Conservation (phyloP, 148 eudicot species). For the Pouteria glomerata region DNA sequence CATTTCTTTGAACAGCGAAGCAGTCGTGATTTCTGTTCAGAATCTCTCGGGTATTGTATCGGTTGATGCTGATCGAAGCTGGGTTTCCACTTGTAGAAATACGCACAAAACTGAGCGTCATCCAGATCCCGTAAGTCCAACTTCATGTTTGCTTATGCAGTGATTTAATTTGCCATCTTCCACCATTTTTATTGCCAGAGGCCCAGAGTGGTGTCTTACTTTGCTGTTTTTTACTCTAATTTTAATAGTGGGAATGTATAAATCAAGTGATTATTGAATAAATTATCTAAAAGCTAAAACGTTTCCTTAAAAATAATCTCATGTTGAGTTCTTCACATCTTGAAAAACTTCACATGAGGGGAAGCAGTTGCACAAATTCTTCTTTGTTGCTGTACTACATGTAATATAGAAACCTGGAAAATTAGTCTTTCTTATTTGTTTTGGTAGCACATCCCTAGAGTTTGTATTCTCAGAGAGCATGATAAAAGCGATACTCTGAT, state of each 20-base stretch:
- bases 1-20: slow-evolving; percentile 41
- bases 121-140: slow-evolving; percentile 65
- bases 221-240: neutral
- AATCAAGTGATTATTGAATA: neutral
- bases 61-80: slow-evolving; percentile 63
- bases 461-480: neutral
- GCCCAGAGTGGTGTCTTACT: neutral
- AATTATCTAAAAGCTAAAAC: too few relatives aligned
- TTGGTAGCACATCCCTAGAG: neutral
- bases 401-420: neutral
- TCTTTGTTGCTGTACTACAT: too few relatives aligned
- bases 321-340: neutral
- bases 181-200: neutral
- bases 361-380: neutral
- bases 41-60: slow-evolving; percentile 60
- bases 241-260: neutral
- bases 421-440: neutral
- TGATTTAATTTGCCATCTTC: neutral
- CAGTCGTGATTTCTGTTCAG: slow-evolving; percentile 61
- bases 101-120: slow-evolving; percentile 51
- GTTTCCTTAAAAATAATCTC: neutral
- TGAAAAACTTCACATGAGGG: neutral
- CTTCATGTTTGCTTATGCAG: slow-evolving; percentile 1
- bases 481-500: neutral
- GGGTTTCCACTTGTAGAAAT: slow-evolving; percentile 57